Conservation (phyloP, 306 rosid genomes). For the Malus sieversii region DNA sequence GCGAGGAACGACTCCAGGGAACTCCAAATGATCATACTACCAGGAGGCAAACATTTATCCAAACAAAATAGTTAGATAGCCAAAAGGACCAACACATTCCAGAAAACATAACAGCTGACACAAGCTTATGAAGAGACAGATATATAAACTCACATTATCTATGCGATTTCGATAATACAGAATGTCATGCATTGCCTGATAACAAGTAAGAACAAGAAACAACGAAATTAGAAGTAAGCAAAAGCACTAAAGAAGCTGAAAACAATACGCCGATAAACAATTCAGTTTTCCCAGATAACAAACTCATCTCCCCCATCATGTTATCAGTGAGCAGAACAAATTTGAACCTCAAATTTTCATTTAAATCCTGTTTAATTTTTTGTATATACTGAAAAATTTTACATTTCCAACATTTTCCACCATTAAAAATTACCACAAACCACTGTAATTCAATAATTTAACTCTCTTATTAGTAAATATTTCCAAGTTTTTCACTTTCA, state of each 20-base stretch:
- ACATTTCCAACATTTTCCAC: background rate
- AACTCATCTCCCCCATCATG: background rate
- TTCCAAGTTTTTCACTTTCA: background rate
- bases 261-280: background rate
- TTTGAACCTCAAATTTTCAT: background rate
- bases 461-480: background rate
- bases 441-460: background rate
- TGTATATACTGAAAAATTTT: background rate
- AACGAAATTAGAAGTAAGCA: conserved; percentile 7
- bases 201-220: conserved; percentile 5
- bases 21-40: conserved; percentile 91
- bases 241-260: background rate
- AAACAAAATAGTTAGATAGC: conserved; percentile 8
- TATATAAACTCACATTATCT: conserved; percentile 44
- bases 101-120: background rate
- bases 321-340: background rate
- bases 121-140: background rate
- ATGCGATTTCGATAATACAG: conserved; percentile 57
- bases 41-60: conserved; percentile 4
- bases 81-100: background rate
- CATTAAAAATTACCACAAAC: background rate
- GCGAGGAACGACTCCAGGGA: conserved; percentile 91
- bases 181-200: conserved; percentile 80
- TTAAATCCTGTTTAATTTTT: background rate
- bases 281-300: background rate